phyloP scores from a whole-genome alignment of 75 land plant genomes.

The Cunninghamia lanceolata region DNA sequence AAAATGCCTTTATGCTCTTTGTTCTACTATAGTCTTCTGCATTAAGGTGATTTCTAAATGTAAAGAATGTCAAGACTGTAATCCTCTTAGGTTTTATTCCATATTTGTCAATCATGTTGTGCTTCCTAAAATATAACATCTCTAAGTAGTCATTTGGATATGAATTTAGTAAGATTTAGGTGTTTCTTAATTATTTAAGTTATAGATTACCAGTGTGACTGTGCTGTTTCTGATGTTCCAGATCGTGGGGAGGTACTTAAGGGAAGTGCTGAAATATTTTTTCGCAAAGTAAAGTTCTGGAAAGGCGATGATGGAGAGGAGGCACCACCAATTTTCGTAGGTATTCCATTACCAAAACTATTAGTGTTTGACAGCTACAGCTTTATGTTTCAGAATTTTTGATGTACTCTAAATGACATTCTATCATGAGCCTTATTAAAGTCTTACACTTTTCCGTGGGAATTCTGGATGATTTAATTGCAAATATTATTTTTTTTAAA shows the following conservation, averaged over 20 bases:
- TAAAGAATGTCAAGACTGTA: not conserved
- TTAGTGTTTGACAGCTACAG: not conserved
- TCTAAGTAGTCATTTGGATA: not conserved
- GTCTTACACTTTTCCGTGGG: not conserved
- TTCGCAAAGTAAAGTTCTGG: conserved; percentile 98
- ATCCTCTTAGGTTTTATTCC: not conserved
- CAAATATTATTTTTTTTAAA: not conserved
- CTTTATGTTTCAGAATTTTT: not conserved
- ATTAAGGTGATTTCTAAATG: not conserved
- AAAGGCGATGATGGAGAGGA: conserved; percentile 90
- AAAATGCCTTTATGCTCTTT: not conserved
- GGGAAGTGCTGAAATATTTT: conserved; percentile 96
- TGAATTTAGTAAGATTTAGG: not conserved
- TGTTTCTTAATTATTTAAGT: not conserved
- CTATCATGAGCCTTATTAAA: not conserved
- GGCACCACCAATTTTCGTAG: conserved; percentile 97
- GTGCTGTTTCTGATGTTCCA: conserved; percentile 24
- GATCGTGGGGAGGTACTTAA: conserved; percentile 93
- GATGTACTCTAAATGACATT: not conserved
- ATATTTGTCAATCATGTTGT: not conserved
- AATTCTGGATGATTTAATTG: not conserved
- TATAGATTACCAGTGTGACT: not conserved
- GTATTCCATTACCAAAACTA: conserved; percentile 31
- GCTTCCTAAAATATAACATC: not conserved
- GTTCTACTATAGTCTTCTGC: not conserved